A percentile compares a stretch with the other conserved stretches of the same genome.
phyloP scores from a whole-genome alignment of 2,329 filamentous ascomycete genomes.

The Aspergillus sp. region DNA sequence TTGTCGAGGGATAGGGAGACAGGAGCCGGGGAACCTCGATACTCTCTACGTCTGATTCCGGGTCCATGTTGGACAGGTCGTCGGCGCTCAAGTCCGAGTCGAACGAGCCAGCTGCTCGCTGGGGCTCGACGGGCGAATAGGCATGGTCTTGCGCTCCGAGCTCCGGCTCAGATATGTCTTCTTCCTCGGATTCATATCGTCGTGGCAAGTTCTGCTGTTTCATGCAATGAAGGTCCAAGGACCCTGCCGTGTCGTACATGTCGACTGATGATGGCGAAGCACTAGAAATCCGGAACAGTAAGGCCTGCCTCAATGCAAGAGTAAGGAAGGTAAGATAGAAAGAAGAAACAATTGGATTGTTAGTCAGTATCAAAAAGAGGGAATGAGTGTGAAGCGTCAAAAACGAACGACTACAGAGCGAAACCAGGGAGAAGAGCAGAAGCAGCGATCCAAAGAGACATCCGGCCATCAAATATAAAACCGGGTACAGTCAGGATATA shows the following conservation, averaged over 20 bases:
- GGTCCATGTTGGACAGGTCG: slow-evolving; percentile 18
- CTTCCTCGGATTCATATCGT: slow-evolving; percentile 36
- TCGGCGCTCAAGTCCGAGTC: slow-evolving; percentile 29
- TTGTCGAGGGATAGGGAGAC: slow-evolving; percentile 12
- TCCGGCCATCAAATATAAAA: slow-evolving; percentile 1
- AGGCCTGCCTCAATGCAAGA: too few relatives aligned
- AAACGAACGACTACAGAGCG: neutral
- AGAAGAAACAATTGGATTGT: neutral
- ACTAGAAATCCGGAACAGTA: neutral
- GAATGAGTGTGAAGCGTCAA: neutral
- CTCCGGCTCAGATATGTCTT: slow-evolving; percentile 34
- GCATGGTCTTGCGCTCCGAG: slow-evolving; percentile 25
- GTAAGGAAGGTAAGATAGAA: neutral
- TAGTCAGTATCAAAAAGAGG: neutral
- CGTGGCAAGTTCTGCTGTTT: slow-evolving; percentile 26
- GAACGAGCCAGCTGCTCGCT: slow-evolving; percentile 15
- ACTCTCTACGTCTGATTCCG: slow-evolving; percentile 18
- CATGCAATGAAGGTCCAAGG: slow-evolving; percentile 25
- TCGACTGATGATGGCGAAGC: neutral
- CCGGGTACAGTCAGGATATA: slow-evolving; percentile 5
- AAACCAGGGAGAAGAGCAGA: neutral
- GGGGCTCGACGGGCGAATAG: slow-evolving; percentile 27
- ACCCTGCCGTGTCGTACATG: slow-evolving; percentile 24
- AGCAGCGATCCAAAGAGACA: neutral
- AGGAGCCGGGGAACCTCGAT: slow-evolving; percentile 10